Evolutionary conservation across 2,329 filamentous ascomycete genomes (phyloP), one percentile per base, ranked within the genome.

Genomic region (Chrysoporthe deuterocubensis): DNA sequence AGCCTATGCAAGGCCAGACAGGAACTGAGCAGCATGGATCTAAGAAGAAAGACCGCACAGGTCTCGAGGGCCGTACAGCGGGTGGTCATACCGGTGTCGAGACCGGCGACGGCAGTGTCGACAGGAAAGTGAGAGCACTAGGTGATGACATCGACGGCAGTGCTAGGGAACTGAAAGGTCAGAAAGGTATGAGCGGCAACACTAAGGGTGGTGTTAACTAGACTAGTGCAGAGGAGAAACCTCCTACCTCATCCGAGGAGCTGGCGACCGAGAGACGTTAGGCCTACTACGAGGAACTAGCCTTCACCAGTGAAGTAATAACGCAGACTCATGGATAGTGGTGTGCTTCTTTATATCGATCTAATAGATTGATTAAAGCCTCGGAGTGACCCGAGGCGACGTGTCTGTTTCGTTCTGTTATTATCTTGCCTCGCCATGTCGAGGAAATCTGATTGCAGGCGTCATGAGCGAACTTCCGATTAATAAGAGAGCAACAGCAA

Each of bases 1-100:
- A 81, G 69, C 83, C 83, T 0, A 67, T 78, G 5, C 72, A 79
- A 26, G 83, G 83, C 5, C 78, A 82, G 76, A 80, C 78, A 6
- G 76, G 75, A 57, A 72, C 75, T 18, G 82, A 86, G 73, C 26
- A 78, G 60, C 78, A 80, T 64, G 80, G 79, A n/a, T 67, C 68
- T 3, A 74, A 73, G 32, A 81, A 80, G 73, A 79, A 78, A 62
- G 78, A 80, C 64, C 68, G 77, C 1, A 68, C 73, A 3, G 82
- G 82, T 0, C 66, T 84, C 0, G 80, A 78, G 37, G 81, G 81
- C 9, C 66, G 48, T 16, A 74, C 78, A 0, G 80, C 79, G 4
- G 77, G 78, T 1, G 78, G 73, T 26, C 66, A 59, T 3, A 67
- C 44, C 34, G 65, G 60, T 32, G 59, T 67, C 1, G 65, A 63